Conservation (phyloP, 2,329 filamentous ascomycete genomes). For the Colletotrichum trifolii region DNA sequence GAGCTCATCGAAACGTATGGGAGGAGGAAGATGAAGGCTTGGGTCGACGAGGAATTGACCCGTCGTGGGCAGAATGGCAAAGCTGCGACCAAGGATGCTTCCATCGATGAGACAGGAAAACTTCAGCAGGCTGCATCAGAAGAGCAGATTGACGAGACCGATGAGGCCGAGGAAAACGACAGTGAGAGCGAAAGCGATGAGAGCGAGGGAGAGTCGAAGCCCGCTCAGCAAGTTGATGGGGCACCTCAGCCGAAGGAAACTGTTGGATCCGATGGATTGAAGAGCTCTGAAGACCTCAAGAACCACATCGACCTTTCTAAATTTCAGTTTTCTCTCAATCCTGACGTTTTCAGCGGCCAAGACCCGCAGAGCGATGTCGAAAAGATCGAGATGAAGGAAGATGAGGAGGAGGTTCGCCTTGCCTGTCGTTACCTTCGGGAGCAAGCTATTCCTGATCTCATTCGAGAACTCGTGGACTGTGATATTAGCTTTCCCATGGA, state of each 20-base stretch:
- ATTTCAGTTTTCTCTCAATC: constrained; percentile 91
- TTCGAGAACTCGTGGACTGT: constrained; percentile 88
- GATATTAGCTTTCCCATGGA: constrained; percentile 99
- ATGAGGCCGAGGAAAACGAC: constrained; percentile 27
- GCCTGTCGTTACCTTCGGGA: constrained; percentile 83
- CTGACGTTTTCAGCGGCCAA: constrained; percentile 95
- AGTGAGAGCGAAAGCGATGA: constrained; percentile 47
- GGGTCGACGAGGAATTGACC: constrained; percentile 82
- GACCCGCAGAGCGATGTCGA: constrained; percentile 90
- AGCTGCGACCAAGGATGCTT: constrained; percentile 46
- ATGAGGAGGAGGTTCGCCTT: constrained; percentile 88
- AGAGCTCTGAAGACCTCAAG: constrained; percentile 46
- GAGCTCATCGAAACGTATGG: constrained; percentile 91
- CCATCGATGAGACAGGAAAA: constrained; percentile 43
- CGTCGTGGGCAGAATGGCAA: constrained; percentile 61
- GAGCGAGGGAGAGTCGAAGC: constrained; percentile 50
- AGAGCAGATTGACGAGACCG: constrained; percentile 44
- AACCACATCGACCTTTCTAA: constrained; percentile 86
- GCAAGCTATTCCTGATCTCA: constrained; percentile 83
- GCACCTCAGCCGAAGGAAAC: constrained; percentile 38
- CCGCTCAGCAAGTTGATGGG: constrained; percentile 40
- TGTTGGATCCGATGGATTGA: constrained; percentile 41
- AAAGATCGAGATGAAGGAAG: constrained; percentile 82
- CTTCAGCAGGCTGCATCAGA: constrained; percentile 34
- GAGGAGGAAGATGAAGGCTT: constrained; percentile 87